Evolutionary conservation across 768 basidiomycete species (phyloP).

Genomic region (Naganishia randhawae): DNA sequence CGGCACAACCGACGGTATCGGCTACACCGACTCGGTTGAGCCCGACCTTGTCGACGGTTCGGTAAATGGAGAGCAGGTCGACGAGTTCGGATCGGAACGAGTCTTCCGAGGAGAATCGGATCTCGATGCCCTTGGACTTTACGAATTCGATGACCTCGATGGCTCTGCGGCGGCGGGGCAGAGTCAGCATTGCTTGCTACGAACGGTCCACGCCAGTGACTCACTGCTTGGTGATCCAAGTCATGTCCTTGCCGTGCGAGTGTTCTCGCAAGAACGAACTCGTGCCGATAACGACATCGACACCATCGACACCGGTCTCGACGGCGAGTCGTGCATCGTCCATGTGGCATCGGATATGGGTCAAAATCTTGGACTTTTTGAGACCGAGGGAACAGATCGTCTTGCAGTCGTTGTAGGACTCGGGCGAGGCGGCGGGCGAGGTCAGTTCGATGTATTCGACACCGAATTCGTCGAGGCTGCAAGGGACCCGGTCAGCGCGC

Average conservation of each 20-base stretch:
- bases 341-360: slow-evolving; percentile 99
- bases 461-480: slow-evolving; percentile 84
- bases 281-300: slow-evolving; percentile 98
- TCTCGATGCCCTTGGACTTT: slow-evolving; percentile 99
- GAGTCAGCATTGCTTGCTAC: slow-evolving; percentile 9
- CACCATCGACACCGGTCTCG: slow-evolving; percentile 97
- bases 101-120: slow-evolving; percentile 99
- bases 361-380: slow-evolving; percentile 74
- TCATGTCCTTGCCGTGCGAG: slow-evolving; percentile 99
- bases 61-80: slow-evolving; percentile 96
- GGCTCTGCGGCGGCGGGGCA: slow-evolving; percentile 53
- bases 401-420: slow-evolving; percentile 89
- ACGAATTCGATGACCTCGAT: slow-evolving; percentile 98
- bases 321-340: slow-evolving; percentile 97
- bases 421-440: slow-evolving; percentile 93
- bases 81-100: slow-evolving; percentile 99
- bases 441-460: slow-evolving; percentile 99
- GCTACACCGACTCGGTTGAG: slow-evolving; percentile 98
- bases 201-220: slow-evolving; percentile 14
- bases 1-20: slow-evolving; percentile 98
- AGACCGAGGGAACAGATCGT: slow-evolving; percentile 98
- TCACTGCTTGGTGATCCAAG: slow-evolving; percentile 84
- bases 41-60: slow-evolving; percentile 98
- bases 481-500: not conserved
- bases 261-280: slow-evolving; percentile 99